Evolutionary conservation across 768 basidiomycete genomes (phyloP).

Genomic region (Mycena venus): DNA sequence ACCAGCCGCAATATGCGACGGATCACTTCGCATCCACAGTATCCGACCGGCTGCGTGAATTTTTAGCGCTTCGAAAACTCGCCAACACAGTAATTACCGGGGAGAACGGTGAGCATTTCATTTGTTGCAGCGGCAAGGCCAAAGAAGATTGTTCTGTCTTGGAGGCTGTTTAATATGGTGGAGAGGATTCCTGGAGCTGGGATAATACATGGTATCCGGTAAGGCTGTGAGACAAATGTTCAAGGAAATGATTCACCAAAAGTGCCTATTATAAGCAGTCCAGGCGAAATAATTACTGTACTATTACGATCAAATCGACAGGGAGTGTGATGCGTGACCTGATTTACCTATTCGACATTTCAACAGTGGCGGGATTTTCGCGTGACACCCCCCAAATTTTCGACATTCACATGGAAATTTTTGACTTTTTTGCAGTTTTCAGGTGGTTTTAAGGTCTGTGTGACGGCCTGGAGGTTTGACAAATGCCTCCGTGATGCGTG

Average conservation of each 20-base stretch:
- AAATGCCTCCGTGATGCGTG: too few species aligned
- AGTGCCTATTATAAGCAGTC: slow-evolving; percentile 4
- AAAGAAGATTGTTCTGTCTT: slow-evolving; percentile 5
- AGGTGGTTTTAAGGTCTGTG: too few species aligned
- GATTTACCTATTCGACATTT: too few species aligned
- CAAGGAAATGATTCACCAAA: slow-evolving; percentile 5
- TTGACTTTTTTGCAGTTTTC: too few species aligned
- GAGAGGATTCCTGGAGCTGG: slow-evolving; percentile 8
- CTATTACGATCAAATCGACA: too few species aligned
- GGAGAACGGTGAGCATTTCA: slow-evolving; percentile 9
- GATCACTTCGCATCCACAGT: slow-evolving; percentile 4
- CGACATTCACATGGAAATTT: too few species aligned
- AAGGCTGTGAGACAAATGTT: slow-evolving; percentile 4
- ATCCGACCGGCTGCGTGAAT: slow-evolving; percentile 8
- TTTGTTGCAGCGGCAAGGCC: slow-evolving; percentile 11
- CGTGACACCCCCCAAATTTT: too few species aligned
- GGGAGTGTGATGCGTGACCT: too few species aligned
- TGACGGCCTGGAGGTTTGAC: too few species aligned
- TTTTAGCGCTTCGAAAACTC: slow-evolving; percentile 2
- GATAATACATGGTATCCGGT: slow-evolving; percentile 6
- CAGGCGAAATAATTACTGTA: slow-evolving; percentile 11
- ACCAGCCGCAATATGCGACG: background rate
- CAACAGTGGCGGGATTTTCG: too few species aligned
- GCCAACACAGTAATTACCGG: slow-evolving; percentile 14
- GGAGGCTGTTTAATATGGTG: background rate